Evolutionary conservation across 257 asterid genomes (phyloP).

Genomic region (Petunia axillaris): DNA sequence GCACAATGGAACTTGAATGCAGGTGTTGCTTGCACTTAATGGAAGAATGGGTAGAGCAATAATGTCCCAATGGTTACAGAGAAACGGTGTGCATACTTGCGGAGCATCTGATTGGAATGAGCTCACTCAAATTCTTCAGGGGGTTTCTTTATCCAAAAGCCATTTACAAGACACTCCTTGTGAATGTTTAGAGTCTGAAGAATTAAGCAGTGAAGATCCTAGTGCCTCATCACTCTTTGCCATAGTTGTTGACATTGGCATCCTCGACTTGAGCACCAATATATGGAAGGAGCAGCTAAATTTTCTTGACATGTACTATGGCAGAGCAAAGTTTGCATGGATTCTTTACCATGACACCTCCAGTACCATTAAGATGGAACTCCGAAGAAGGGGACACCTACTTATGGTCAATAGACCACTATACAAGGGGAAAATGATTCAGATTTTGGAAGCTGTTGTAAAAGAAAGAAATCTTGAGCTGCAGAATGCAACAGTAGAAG

Average conservation of each 20-base stretch:
- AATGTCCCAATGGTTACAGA: slow-evolving; percentile 66
- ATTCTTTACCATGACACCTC: slow-evolving; percentile 71
- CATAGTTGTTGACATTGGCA: slow-evolving; percentile 66
- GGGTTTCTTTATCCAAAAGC: slow-evolving; percentile 38
- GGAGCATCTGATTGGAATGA: slow-evolving; percentile 88
- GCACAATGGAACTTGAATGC: slow-evolving; percentile 36
- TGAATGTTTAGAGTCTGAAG: slow-evolving; percentile 37
- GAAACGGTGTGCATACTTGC: slow-evolving; percentile 54
- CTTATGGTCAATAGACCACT: slow-evolving; percentile 77
- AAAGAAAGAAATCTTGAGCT: slow-evolving; percentile 44
- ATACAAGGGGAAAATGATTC: slow-evolving; percentile 73
- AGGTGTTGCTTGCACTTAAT: slow-evolving; percentile 89
- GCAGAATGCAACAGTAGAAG: slow-evolving; percentile 42
- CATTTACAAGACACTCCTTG: slow-evolving; percentile 30
- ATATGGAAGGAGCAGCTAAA: slow-evolving; percentile 85
- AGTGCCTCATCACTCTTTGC: slow-evolving; percentile 35
- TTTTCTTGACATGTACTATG: slow-evolving; percentile 58
- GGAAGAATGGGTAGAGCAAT: slow-evolving; percentile 67
- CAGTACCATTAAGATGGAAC: slow-evolving; percentile 63
- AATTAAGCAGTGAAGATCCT: slow-evolving; percentile 28
- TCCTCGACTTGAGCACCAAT: slow-evolving; percentile 74
- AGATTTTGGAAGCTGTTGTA: slow-evolving; percentile 61
- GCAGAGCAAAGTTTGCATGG: slow-evolving; percentile 75
- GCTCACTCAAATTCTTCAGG: slow-evolving; percentile 64
- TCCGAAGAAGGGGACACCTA: slow-evolving; percentile 66